Percentiles rank a stretch among this genome's conserved stretches.
Conservation (phyloP, 495 filamentous ascomycete species). For the Tuber borchii region DNA sequence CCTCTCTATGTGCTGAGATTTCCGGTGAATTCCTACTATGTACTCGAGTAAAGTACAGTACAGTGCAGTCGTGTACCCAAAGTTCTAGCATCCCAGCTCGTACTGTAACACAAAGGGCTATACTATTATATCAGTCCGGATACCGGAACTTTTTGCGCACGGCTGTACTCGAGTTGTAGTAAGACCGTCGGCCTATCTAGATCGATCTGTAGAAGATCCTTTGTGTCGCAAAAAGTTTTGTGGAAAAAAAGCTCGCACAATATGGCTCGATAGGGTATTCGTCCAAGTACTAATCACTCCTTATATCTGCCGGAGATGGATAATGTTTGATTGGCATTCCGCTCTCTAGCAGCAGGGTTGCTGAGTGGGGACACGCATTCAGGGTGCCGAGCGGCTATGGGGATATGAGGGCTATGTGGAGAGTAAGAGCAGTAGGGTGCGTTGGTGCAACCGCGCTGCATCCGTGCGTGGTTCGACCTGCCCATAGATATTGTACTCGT, state of each 20-base stretch:
- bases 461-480: neutral
- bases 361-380: neutral
- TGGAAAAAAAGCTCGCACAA: neutral
- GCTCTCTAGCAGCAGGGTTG: neutral
- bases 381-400: neutral
- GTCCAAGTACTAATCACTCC: neutral
- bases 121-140: too few relatives aligned
- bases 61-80: too few relatives aligned
- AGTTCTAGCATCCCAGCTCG: too few relatives aligned
- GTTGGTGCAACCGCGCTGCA: too few relatives aligned
- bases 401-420: neutral
- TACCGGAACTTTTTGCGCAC: too few relatives aligned
- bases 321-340: neutral
- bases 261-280: neutral
- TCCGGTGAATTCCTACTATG: neutral
- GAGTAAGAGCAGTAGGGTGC: neutral
- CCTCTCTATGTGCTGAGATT: neutral
- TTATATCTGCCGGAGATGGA: neutral
- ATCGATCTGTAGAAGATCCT: neutral
- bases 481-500: neutral
- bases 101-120: too few relatives aligned
- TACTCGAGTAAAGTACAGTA: too few relatives aligned
- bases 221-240: neutral
- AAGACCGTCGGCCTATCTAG: neutral
- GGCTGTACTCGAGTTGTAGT: neutral